phyloP scores from a whole-genome alignment of 331 rosid genomes.

The Ulmus americana region DNA sequence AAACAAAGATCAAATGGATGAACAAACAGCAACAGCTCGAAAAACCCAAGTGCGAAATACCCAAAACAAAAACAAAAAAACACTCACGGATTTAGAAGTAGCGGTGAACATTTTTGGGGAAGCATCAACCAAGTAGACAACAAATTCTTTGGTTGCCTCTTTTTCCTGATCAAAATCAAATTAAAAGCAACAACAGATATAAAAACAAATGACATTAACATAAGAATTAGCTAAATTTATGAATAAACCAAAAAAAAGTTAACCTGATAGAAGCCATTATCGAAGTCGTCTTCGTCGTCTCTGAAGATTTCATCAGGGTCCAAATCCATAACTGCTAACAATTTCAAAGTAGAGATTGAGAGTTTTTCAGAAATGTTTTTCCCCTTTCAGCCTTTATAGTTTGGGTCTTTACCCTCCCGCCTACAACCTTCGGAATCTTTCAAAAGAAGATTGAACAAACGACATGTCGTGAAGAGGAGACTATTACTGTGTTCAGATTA shows the following conservation, averaged over 20 bases:
- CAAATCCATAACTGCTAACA: slow-evolving; percentile 36
- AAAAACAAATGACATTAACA: neutral
- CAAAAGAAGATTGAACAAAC: no score
- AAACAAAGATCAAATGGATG: no score
- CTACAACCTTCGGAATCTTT: no score
- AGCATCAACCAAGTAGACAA: slow-evolving; percentile 77
- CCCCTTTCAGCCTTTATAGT: no score
- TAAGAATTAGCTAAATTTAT: neutral
- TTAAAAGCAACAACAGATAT: neutral
- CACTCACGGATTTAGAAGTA: slow-evolving; percentile 44
- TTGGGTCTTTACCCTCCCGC: no score
- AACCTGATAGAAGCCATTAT: slow-evolving; percentile 42
- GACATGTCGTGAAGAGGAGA: no score
- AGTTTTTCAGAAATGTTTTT: no score
- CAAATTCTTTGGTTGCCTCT: slow-evolving; percentile 57
- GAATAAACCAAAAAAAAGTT: neutral
- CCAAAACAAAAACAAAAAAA: slow-evolving; percentile 2
- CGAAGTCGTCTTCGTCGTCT: slow-evolving; percentile 76
- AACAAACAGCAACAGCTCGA: no score
- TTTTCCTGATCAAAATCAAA: slow-evolving; percentile 30
- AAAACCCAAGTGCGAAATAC: neutral
- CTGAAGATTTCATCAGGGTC: slow-evolving; percentile 76
- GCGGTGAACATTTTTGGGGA: slow-evolving; percentile 77
- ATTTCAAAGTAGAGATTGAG: no score
- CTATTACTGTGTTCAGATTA: no score